These are phyloP conservation scores for Bacidia rubella DNA, from an alignment of 495 filamentous ascomycete species.

Conservation along the genomic window DNA sequence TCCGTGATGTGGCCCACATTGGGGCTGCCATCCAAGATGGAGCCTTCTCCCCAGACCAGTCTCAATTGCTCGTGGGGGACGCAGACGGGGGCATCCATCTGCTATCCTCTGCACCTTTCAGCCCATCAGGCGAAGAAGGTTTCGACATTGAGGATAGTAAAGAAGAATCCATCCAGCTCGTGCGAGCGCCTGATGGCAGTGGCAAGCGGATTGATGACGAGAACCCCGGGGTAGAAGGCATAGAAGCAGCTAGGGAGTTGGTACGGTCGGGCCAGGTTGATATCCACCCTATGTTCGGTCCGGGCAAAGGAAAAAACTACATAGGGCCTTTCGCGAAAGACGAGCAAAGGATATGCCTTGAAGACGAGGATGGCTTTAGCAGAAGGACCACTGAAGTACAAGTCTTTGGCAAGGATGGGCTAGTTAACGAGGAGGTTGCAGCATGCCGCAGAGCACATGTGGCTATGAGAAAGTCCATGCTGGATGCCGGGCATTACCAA, in stretches of 20 bases:
- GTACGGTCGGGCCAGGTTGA: constrained; percentile 27
- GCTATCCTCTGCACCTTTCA: constrained; percentile 33
- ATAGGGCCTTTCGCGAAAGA: constrained; percentile 32
- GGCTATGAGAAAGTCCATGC: constrained; percentile 23
- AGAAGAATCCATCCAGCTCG: constrained; percentile 2
- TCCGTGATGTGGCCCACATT: constrained; percentile 44
- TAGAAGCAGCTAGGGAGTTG: constrained; percentile 19
- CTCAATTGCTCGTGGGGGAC: constrained; percentile 62
- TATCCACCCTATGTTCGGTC: constrained; percentile 30
- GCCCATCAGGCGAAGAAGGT: neutral
- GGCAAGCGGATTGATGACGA: constrained; percentile 5
- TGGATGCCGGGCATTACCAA: too few species aligned
- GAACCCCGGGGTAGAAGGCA: constrained; percentile 18
- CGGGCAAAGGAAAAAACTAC: constrained; percentile 33
- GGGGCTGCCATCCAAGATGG: constrained; percentile 43
- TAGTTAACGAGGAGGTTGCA: constrained; percentile 7
- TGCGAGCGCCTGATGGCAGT: constrained; percentile 9
- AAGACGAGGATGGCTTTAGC: constrained; percentile 14
- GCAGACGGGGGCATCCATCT: constrained; percentile 60
- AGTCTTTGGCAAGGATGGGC: constrained; percentile 7
- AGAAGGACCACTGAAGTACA: constrained; percentile 8
- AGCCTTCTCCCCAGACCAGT: constrained; percentile 58
- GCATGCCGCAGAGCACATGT: constrained; percentile 11
- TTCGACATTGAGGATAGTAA: neutral
- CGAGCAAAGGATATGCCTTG: constrained; percentile 24